Evolutionary conservation across 768 basidiomycete species (phyloP).

Genomic region (Naematelia aurantialba): DNA sequence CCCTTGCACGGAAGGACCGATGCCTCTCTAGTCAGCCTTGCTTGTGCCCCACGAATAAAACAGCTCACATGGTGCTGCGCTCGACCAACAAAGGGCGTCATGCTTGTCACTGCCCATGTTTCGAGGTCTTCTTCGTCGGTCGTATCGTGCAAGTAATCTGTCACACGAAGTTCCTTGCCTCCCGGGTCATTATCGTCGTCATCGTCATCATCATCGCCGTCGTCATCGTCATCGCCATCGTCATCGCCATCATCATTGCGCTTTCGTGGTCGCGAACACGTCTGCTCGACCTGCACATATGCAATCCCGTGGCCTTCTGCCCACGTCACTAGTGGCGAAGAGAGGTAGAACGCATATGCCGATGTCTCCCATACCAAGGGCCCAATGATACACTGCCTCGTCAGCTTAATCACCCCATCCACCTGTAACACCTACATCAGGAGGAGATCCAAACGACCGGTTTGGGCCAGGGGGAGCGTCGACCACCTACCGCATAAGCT

Average conservation of each 20-base stretch:
- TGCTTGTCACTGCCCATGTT: slow-evolving; percentile 14
- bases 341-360: slow-evolving; percentile 24
- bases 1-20: slow-evolving; percentile 24
- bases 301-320: slow-evolving; percentile 19
- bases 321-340: slow-evolving; percentile 12
- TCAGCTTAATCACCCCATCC: neutral
- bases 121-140: slow-evolving; percentile 18
- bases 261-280: slow-evolving; percentile 22
- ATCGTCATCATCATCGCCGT: slow-evolving; percentile 4
- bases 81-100: slow-evolving; percentile 15
- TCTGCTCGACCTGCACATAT: slow-evolving; percentile 29
- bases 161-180: neutral
- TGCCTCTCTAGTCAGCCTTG: slow-evolving; percentile 10
- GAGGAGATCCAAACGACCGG: slow-evolving; percentile 28
- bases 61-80: slow-evolving; percentile 18
- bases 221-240: slow-evolving; percentile 16
- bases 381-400: slow-evolving; percentile 32
- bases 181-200: neutral
- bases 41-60: neutral
- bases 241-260: slow-evolving; percentile 17
- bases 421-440: slow-evolving; percentile 21
- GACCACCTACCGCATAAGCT: slow-evolving; percentile 18
- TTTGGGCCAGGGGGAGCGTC: slow-evolving; percentile 40
- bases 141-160: slow-evolving; percentile 8
- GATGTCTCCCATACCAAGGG: slow-evolving; percentile 17